Evolutionary conservation across 192 early-diverging fungal genomes (phyloP).

Genomic region (Borealophlyctis nickersoniae): DNA sequence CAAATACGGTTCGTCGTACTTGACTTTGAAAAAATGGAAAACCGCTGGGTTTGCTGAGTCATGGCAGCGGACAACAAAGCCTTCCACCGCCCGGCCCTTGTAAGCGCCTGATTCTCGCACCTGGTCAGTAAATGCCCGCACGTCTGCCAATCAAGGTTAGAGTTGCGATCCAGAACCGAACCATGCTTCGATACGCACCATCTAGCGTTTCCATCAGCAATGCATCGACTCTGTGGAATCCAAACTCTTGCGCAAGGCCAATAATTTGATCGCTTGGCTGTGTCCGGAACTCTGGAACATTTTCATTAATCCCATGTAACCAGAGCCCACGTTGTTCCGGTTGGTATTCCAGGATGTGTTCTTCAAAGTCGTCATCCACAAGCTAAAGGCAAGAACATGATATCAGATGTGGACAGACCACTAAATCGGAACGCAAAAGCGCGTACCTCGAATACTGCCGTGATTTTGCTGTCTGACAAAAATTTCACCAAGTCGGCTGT

Average conservation of each 20-base stretch:
- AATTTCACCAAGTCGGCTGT: slow-evolving; percentile 69
- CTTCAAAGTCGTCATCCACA: slow-evolving; percentile 93
- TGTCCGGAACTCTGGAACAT: slow-evolving; percentile 68
- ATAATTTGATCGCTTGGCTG: slow-evolving; percentile 62
- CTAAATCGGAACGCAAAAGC: neutral
- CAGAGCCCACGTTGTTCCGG: slow-evolving; percentile 77
- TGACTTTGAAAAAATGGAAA: slow-evolving; percentile 82
- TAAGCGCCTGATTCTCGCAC: slow-evolving; percentile 63
- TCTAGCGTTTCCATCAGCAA: slow-evolving; percentile 51
- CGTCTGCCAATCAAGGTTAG: slow-evolving; percentile 40
- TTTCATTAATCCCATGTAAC: slow-evolving; percentile 88
- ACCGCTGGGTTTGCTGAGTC: slow-evolving; percentile 13
- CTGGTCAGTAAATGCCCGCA: slow-evolving; percentile 65
- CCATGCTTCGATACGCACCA: slow-evolving; percentile 26
- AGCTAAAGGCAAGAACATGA: slow-evolving; percentile 51
- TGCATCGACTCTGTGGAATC: slow-evolving; percentile 58
- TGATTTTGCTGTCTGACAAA: slow-evolving; percentile 68
- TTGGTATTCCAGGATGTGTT: slow-evolving; percentile 88
- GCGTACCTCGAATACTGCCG: slow-evolving; percentile 78
- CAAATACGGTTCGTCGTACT: slow-evolving; percentile 91
- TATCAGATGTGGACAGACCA: neutral
- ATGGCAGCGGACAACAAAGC: slow-evolving; percentile 85
- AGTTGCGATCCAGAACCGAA: neutral
- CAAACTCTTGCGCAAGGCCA: slow-evolving; percentile 68
- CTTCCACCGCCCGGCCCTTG: slow-evolving; percentile 76